Percentiles rank a stretch among this genome's conserved stretches.
phyloP scores from a whole-genome alignment of 441 rosid genomes.

The Erodium trifolium region DNA sequence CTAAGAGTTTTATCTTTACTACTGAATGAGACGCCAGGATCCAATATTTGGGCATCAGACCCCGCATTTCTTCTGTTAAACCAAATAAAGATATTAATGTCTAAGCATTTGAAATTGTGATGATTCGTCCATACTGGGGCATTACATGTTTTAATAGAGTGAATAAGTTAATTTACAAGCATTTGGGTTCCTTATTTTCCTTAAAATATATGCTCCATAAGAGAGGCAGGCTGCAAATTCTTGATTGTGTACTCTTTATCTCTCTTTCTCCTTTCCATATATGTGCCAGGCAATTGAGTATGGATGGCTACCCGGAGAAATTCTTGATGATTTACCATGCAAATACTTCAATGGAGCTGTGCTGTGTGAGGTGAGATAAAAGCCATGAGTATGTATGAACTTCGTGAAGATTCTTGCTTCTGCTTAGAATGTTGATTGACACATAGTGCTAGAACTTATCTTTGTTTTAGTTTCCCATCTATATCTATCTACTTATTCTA shows the following conservation, averaged over 20 bases:
- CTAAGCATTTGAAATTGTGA: neutral
- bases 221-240: slow-evolving; percentile 10
- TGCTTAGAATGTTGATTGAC: neutral
- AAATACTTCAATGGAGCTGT: slow-evolving; percentile 26
- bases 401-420: neutral
- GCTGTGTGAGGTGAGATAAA: slow-evolving; percentile 31
- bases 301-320: slow-evolving; percentile 25
- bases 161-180: neutral
- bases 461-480: slow-evolving; percentile 4
- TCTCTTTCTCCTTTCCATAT: neutral
- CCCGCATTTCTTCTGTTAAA: neutral
- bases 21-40: neutral
- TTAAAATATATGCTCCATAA: slow-evolving; percentile 8
- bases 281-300: slow-evolving; percentile 27
- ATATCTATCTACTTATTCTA: neutral
- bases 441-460: neutral
- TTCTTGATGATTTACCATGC: slow-evolving; percentile 23
- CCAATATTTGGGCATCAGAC: neutral
- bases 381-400: neutral
- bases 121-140: neutral
- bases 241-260: neutral
- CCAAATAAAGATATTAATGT: neutral
- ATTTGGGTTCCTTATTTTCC: neutral
- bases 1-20: neutral
- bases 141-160: neutral